phyloP scores from a whole-genome alignment of 495 filamentous ascomycete genomes.

The Rhizodiscina lignyota region DNA sequence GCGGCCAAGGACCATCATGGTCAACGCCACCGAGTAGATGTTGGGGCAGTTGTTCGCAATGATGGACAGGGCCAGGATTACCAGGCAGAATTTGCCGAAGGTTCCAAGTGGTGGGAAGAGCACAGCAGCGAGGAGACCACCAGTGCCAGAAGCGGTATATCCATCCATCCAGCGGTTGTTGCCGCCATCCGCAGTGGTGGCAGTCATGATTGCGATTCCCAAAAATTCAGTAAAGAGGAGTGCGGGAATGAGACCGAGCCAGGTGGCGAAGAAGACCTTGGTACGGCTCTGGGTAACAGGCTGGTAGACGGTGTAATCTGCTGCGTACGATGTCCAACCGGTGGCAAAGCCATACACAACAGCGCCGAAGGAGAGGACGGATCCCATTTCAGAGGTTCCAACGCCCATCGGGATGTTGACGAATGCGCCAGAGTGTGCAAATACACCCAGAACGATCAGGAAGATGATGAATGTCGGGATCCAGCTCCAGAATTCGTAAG shows the following conservation, averaged over 20 bases:
- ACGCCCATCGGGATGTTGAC: conserved; percentile 44
- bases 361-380: conserved; percentile 54
- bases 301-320: conserved; percentile 77
- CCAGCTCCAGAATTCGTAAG: conserved; percentile 67
- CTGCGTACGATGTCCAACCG: conserved; percentile 65
- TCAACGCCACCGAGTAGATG: conserved; percentile 67
- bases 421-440: conserved; percentile 63
- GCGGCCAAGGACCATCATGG: conserved; percentile 52
- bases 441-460: conserved; percentile 55
- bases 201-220: conserved; percentile 55
- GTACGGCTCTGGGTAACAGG: conserved; percentile 38
- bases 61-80: conserved; percentile 63
- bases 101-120: conserved; percentile 48
- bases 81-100: conserved; percentile 72
- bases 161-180: conserved; percentile 39
- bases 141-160: conserved; percentile 45
- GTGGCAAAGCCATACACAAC: conserved; percentile 65
- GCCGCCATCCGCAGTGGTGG: conserved; percentile 32
- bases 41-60: conserved; percentile 82
- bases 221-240: conserved; percentile 68
- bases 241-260: conserved; percentile 50
- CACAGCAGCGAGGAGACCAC: conserved; percentile 53
- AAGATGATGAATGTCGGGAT: conserved; percentile 65
- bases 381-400: conserved; percentile 45
- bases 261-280: conserved; percentile 54